Base-by-base conservation (phyloP, 2,329 filamentous ascomycete genomes). In the Cytospora schulzeri region DNA sequence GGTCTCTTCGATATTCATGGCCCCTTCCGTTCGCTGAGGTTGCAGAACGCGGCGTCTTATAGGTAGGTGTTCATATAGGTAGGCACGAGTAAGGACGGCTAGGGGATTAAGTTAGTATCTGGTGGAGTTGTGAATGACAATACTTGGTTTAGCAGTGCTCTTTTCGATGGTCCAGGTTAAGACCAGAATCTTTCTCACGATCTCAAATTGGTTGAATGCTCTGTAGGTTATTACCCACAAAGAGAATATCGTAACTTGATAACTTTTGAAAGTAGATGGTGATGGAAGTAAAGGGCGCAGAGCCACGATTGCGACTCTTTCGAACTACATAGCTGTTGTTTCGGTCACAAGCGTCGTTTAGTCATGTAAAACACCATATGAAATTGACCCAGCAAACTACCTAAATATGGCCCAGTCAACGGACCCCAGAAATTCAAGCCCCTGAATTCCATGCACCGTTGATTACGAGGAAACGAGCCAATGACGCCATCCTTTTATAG, bases 401-500 rank as follows among this genome's bases (percentile, higher is more conserved):
- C 45, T 48, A 48, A n/a, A 24, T 48, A 48, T 48, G 45, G 24
- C n/a, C 45, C 45, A 24, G 45, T 5, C 45, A 48, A 24, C 45
- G 19, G 14, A 9, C 11, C 45, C 45, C 5, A 48, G n/a, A 48
- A 24, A 12, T 12, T 24, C n/a, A n/a, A 48, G 45, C 22, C n/a
- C 45, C n/a, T 48, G n/a, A 24, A 11, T 24, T 3, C 2, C 45
- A 12, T 22, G 45, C 45, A 48, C n/a, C 29, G 19, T 45, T 31
- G 28, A 61, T 48, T 26, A 29, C 54, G 38, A 50, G 31, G 15
- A 52, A 50, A 38, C 12, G 45, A 56, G 52, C 24, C 51, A 29
- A 19, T 57, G 54, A 57, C 55, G 33, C 56, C 51, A 35, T 48
- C 50, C 45, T 60, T 54, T 55, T 48, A 24, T 60, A 60, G 29